These are phyloP conservation scores for Annulohypoxylon stygium DNA, from an alignment of 495 filamentous ascomycete species.

Conservation along the genomic window DNA sequence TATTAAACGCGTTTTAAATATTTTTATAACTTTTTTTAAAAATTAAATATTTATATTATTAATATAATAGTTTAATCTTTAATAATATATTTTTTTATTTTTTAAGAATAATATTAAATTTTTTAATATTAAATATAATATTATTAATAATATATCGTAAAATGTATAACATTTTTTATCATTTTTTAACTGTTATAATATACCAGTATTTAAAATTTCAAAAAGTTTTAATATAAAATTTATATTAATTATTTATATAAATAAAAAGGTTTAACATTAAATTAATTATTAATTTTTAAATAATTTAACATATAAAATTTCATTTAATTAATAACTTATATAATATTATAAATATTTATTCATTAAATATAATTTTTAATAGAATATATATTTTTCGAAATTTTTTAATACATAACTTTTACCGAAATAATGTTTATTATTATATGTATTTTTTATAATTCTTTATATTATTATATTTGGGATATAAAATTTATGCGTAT, in stretches of 20 bases:
- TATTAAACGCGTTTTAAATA: background rate
- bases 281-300: no score
- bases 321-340: background rate
- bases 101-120: no score
- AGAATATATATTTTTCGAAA: background rate
- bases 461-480: no score
- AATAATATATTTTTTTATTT: no score
- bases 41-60: background rate
- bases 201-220: background rate
- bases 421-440: no score
- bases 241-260: no score
- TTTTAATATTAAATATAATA: no score
- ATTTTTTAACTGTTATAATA: background rate
- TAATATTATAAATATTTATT: background rate
- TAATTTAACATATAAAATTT: background rate
- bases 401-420: no score
- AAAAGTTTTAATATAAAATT: background rate
- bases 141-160: no score
- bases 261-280: no score
- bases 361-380: background rate
- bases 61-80: background rate
- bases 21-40: background rate
- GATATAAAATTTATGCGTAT: background rate
- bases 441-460: no score
- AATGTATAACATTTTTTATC: background rate